A percentile compares a stretch with the other conserved stretches of the same genome.
These are phyloP conservation scores for Albatrellus ellisii DNA, from an alignment of 768 basidiomycete genomes.

Conservation along the genomic window DNA sequence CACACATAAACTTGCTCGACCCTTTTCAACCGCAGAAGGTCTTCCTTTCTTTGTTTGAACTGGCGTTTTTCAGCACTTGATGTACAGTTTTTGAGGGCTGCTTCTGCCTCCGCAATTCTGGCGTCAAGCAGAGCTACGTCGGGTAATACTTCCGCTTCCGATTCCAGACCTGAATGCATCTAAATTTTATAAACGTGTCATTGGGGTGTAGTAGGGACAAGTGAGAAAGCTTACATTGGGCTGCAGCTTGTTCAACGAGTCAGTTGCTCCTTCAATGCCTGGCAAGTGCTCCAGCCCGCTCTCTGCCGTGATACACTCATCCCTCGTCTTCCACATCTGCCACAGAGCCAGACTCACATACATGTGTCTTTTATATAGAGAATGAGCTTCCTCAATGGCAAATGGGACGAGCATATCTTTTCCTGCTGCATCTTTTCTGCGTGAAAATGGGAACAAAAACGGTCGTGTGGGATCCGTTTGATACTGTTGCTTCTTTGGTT, in stretches of 20 bases:
- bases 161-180: slow-evolving; percentile 20
- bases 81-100: slow-evolving; percentile 35
- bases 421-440: slow-evolving; percentile 35
- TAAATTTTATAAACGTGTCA: slow-evolving; percentile 3
- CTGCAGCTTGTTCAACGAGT: slow-evolving; percentile 23
- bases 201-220: not conserved
- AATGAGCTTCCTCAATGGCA: slow-evolving; percentile 92
- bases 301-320: slow-evolving; percentile 90
- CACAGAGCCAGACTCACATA: slow-evolving; percentile 76
- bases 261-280: slow-evolving; percentile 44
- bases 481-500: slow-evolving; percentile 97
- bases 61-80: slow-evolving; percentile 41
- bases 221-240: slow-evolving; percentile 15
- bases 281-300: slow-evolving; percentile 80
- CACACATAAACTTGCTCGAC: slow-evolving; percentile 91
- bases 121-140: slow-evolving; percentile 61
- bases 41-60: slow-evolving; percentile 57
- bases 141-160: slow-evolving; percentile 50
- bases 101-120: slow-evolving; percentile 58
- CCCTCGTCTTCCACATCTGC: slow-evolving; percentile 93
- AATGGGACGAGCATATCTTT: slow-evolving; percentile 74
- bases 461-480: slow-evolving; percentile 93
- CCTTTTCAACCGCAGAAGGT: slow-evolving; percentile 76
- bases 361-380: slow-evolving; percentile 81
- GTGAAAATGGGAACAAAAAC: slow-evolving; percentile 92